phyloP scores from a whole-genome alignment of 1,284 basidiomycete species.

The Marasmius oreades region DNA sequence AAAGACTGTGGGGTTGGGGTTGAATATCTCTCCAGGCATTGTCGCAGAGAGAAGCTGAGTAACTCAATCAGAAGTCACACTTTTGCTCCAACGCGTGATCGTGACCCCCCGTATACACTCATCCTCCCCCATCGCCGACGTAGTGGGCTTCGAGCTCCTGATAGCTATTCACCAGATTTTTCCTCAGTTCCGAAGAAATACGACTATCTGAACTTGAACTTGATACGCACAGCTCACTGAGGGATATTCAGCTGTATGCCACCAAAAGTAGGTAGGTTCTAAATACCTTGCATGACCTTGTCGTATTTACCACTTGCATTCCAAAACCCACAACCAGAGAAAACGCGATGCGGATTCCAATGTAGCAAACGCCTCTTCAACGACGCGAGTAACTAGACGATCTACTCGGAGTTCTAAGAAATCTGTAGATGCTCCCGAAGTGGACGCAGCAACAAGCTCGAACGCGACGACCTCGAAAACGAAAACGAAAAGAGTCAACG shows the following conservation, averaged over 20 bases:
- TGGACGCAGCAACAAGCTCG: constrained; percentile 23
- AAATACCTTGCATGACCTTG: background rate
- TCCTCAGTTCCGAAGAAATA: too few species aligned
- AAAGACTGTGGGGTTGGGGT: constrained; percentile 62
- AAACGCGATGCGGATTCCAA: constrained; percentile 36
- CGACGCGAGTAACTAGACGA: constrained; percentile 46
- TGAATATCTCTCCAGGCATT: constrained; percentile 59
- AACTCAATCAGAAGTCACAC: background rate
- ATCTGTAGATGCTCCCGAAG: constrained; percentile 18
- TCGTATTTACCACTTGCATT: too few species aligned
- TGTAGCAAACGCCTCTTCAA: constrained; percentile 26
- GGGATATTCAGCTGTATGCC: too few species aligned
- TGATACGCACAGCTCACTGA: too few species aligned
- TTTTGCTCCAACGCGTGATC: background rate
- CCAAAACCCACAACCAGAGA: constrained; percentile 25
- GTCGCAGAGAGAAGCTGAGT: background rate
- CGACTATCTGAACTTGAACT: too few species aligned
- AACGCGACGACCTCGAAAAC: constrained; percentile 19
- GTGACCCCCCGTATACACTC: background rate
- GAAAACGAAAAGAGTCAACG: constrained; percentile 14
- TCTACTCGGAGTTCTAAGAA: constrained; percentile 35
- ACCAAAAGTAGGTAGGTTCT: background rate
- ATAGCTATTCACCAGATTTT: too few species aligned
- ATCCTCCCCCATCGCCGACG: background rate
- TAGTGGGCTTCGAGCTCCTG: too few species aligned